Evolutionary conservation across 2,329 filamentous ascomycete genomes (phyloP).

Genomic region (Nigrograna mackinnonii): DNA sequence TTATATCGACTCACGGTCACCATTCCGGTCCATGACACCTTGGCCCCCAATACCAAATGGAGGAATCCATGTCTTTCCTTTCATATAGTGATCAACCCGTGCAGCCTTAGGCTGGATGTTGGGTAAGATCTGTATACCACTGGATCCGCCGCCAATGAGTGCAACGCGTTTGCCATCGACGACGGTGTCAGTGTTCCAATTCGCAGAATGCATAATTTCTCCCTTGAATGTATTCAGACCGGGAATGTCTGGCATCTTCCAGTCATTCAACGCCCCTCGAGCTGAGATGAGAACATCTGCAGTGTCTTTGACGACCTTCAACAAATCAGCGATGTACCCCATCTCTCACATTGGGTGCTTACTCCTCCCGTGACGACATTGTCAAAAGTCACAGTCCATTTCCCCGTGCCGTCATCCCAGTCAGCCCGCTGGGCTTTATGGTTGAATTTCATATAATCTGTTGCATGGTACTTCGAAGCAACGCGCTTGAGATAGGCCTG

Average conservation of each 20-base stretch:
- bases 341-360: too few relatives aligned
- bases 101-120: neutral
- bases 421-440: neutral
- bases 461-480: neutral
- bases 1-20: too few relatives aligned
- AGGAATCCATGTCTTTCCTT: neutral
- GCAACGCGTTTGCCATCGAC: neutral
- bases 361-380: neutral
- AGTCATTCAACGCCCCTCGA: neutral
- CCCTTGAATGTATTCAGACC: neutral
- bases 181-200: neutral
- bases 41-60: too few relatives aligned
- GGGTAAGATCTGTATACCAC: constrained; percentile 51
- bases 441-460: neutral
- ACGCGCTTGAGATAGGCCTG: neutral
- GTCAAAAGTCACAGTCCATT: neutral
- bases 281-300: neutral
- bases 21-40: too few relatives aligned
- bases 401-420: neutral
- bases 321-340: too few relatives aligned
- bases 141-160: constrained; percentile 62
- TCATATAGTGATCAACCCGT: neutral
- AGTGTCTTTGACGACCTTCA: neutral
- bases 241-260: neutral
- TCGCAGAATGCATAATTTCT: neutral